Conservation (phyloP, 2,329 filamentous ascomycete genomes). For the Calonectria montana region DNA sequence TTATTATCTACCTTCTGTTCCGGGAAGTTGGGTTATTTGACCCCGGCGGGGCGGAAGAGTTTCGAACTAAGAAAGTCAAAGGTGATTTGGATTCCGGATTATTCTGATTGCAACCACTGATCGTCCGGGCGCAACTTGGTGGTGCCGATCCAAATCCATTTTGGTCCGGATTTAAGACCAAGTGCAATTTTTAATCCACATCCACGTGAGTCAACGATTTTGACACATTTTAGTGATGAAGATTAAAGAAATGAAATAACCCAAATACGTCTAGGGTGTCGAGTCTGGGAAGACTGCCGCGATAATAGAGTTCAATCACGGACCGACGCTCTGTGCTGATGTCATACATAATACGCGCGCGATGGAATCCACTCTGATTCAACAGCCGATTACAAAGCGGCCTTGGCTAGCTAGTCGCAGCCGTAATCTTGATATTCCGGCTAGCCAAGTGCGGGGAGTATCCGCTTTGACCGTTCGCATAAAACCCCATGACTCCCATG, state of each 20-base stretch:
- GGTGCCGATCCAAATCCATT: too few species aligned
- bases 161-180: too few species aligned
- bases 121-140: too few species aligned
- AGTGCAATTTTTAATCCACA: too few species aligned
- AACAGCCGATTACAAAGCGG: neutral
- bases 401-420: neutral
- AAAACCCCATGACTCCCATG: neutral
- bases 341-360: neutral
- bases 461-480: neutral
- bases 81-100: neutral
- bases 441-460: neutral
- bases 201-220: too few species aligned
- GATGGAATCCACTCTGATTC: neutral
- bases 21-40: neutral
- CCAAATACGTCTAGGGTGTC: neutral
- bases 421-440: neutral
- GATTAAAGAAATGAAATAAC: neutral
- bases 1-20: neutral
- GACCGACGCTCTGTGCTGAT: neutral
- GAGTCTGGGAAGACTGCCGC: neutral
- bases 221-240: neutral
- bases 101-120: neutral
- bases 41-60: neutral
- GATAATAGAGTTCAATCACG: neutral
- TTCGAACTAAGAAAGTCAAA: neutral